Evolutionary conservation across 768 basidiomycete species (phyloP).

Genomic region (Boletus rufocinnamomeus): DNA sequence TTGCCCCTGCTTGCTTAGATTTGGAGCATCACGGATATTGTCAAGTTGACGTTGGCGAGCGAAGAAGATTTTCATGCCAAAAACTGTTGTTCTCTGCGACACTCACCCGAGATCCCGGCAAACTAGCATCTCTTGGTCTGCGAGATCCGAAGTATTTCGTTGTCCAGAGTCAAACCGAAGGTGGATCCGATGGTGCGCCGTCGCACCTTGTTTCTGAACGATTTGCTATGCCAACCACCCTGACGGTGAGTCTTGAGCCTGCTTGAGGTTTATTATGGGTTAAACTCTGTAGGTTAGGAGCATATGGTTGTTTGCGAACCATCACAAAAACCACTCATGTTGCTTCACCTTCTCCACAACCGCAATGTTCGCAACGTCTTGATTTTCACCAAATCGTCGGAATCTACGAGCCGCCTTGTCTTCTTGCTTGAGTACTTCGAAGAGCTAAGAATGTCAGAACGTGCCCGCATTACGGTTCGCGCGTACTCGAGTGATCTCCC

Average conservation of each 20-base stretch:
- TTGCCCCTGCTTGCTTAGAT: constrained; percentile 61
- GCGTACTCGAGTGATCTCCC: constrained; percentile 90
- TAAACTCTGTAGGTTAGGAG: constrained; percentile 56
- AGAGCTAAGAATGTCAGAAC: constrained; percentile 38
- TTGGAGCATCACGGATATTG: constrained; percentile 19
- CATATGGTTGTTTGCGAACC: constrained; percentile 82
- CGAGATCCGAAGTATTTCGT: constrained; percentile 85
- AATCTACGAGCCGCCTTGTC: constrained; percentile 83
- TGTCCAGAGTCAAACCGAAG: constrained; percentile 56
- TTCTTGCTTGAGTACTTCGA: constrained; percentile 83
- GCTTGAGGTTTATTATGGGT: not conserved
- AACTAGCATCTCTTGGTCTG: constrained; percentile 79
- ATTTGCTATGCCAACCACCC: constrained; percentile 77
- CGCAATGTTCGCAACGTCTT: constrained; percentile 67
- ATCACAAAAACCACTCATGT: constrained; percentile 81
- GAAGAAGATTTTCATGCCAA: constrained; percentile 71
- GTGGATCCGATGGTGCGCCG: constrained; percentile 38
- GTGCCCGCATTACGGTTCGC: constrained; percentile 45
- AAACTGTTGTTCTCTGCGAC: constrained; percentile 97
- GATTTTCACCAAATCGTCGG: constrained; percentile 96
- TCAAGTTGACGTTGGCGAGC: constrained; percentile 57
- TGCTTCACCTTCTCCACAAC: constrained; percentile 81
- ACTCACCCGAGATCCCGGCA: constrained; percentile 91
- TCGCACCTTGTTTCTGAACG: constrained; percentile 67
- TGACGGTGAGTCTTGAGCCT: constrained; percentile 53